Evolutionary conservation across 306 rosid species (phyloP), one percentile per base, ranked within the genome.

Genomic region (Cotoneaster glaucophyllus): DNA sequence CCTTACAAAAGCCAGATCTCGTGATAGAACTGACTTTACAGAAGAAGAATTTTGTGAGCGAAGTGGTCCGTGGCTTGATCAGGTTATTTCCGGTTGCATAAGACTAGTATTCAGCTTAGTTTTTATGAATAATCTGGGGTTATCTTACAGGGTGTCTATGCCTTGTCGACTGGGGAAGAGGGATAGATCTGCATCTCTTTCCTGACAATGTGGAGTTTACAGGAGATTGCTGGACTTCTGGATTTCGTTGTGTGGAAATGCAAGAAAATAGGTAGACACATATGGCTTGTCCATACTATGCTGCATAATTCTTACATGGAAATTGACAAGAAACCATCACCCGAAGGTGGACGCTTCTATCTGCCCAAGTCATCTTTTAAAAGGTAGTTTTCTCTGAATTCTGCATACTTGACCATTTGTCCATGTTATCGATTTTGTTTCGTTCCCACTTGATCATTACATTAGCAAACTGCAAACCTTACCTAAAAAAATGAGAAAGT

Each of bases 101-200:
- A 64, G 26, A 39, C 25, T 19, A 65, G 73, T 22, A 43, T 69
- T 77, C 67, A 22, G 26, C 66, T 65, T 71, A 44, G 45, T 58
- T 45, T 74, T 70, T 64, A 66, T 74, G 67, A 70, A 57, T 72
- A 73, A 41, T 54, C 52, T 52, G 81, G 62, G 66, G 56, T 73
- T 75, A 74, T 79, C 71, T 77, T 75, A 8, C 22, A 92, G 99
- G 99, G 26, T n/a, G 97, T 72, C 91, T 95, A 77, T 92, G 96
- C 87, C 97, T 95, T 77, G 97, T 95, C 72, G 99, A 90, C 87
- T 95, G 97, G 99, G 99, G 99, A 85, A 86, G 97, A 74, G 97
- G 97, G 64, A 95, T 95, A 75, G 99, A 92, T 83, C 78, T 86
- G 73, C 82, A 45, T 73, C 97, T 92, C 82, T 90, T 95, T 86